Evolutionary conservation across 768 basidiomycete species (phyloP), one percentile per base, ranked within the genome.

Genomic region (Coprinopsis marcescibilis): DNA sequence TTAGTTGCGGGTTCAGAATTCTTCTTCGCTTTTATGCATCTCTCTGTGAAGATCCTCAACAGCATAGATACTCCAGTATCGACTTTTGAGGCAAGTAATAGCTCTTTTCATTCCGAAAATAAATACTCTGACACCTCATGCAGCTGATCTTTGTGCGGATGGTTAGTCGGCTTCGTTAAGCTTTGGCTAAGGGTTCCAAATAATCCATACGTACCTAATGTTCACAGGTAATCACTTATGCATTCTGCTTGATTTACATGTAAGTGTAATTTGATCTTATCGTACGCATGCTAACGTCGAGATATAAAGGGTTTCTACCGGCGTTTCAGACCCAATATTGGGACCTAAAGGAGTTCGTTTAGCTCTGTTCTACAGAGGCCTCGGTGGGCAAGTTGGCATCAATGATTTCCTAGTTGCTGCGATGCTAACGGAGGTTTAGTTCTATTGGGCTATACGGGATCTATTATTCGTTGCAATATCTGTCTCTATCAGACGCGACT

Each of bases 401-500:
- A n/a, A n/a, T n/a, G n/a, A n/a, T n/a, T n/a, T n/a, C n/a, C n/a
- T n/a, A n/a, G n/a, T n/a, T n/a, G n/a, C n/a, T n/a, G n/a, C n/a
- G n/a, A n/a, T n/a, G n/a, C n/a, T n/a, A n/a, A n/a, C n/a, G n/a
- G n/a, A n/a, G n/a, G n/a, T 17, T 3, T 46, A 88, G 84, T 2
- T 94, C 89, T 59, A 75, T 88, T 44, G 84, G 82, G 3, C 63
- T 89, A 5, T 79, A 77, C 46, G 79, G 81, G 14, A 67, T 77
- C n/a, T 86, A 85, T 60, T 84, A 77, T 55, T 79, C 85, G 1
- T 65, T 90, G 10, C 72, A 80, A 60, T 87, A 83, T 60, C 72
- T 92, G 2, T 84, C 85, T 0, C 69, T 93, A 0, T 83, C 85
- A 1, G 90, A 93, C 58, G 78, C 86, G 0, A 83, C 80, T 0